Evolutionary conservation across 495 filamentous ascomycete genomes (phyloP).

Genomic region (Tuber borchii): DNA sequence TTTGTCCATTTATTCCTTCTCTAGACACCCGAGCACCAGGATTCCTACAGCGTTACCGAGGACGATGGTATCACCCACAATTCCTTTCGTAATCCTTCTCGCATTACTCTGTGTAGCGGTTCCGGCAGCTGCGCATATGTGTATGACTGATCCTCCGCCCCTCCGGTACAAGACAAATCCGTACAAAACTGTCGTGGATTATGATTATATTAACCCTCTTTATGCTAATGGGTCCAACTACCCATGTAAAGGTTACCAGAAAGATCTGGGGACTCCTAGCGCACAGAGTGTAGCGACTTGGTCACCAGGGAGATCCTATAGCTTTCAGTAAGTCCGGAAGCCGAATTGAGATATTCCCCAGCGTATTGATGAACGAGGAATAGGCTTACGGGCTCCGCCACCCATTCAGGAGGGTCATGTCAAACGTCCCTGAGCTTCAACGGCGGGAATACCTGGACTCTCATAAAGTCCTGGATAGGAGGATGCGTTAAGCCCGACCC

Average conservation of each 20-base stretch:
- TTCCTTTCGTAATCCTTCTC: conserved; percentile 13
- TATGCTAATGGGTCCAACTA: conserved; percentile 46
- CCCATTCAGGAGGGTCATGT: conserved; percentile 60
- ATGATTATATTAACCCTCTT: conserved; percentile 51
- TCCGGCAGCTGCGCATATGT: conserved; percentile 52
- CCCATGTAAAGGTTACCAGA: conserved; percentile 52
- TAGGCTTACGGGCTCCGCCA: conserved; percentile 45
- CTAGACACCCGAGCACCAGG: not conserved
- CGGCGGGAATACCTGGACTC: conserved; percentile 52
- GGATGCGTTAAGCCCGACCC: conserved; percentile 51
- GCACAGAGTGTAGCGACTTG: conserved; percentile 49
- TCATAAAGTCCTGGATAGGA: conserved; percentile 59
- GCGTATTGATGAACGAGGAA: not conserved
- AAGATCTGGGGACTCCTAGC: conserved; percentile 42
- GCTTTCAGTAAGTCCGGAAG: conserved; percentile 38
- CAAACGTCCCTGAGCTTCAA: conserved; percentile 59
- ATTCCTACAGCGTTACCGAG: not conserved
- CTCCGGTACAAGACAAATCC: conserved; percentile 55
- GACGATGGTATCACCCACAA: conserved; percentile 15
- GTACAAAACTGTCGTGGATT: conserved; percentile 46
- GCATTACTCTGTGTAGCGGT: conserved; percentile 13
- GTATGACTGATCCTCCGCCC: conserved; percentile 54
- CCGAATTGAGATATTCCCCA: not conserved
- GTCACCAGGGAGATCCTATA: conserved; percentile 45
- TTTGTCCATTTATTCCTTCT: conserved; percentile 1